Percentiles rank a stretch among this genome's conserved stretches.
Evolutionary conservation across 441 rosid species (phyloP).

Genomic region (Viola pubescens): DNA sequence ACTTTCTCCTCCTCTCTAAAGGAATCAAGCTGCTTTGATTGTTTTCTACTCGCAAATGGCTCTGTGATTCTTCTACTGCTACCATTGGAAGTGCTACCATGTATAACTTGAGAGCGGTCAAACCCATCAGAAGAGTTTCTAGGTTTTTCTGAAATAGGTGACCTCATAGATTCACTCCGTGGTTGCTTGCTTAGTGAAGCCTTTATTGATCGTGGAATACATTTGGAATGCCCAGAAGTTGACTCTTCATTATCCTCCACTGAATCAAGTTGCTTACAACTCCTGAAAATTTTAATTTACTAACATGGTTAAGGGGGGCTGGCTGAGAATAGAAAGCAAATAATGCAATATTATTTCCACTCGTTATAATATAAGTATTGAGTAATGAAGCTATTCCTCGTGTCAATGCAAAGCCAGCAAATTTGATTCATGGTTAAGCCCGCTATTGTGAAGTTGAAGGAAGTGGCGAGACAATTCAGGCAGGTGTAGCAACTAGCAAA

Average conservation of each 20-base stretch:
- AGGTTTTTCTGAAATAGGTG: conserved; percentile 51
- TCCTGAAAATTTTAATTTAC: conserved; percentile 38
- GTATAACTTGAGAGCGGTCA: conserved; percentile 23
- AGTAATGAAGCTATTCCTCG: no score
- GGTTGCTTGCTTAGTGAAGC: conserved; percentile 54
- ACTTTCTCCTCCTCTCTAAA: conserved; percentile 56
- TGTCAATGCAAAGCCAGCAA: neutral
- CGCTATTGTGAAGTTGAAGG: no score
- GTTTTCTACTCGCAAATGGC: conserved; percentile 29
- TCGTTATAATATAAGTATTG: neutral
- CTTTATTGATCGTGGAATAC: conserved; percentile 52
- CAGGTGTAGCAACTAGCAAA: no score
- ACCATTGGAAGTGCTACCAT: conserved; percentile 25
- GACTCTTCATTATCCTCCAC: conserved; percentile 41
- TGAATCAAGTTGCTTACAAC: conserved; percentile 38
- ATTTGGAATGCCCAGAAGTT: conserved; percentile 42
- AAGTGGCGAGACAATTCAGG: no score
- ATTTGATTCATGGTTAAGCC: neutral
- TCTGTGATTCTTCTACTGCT: conserved; percentile 53
- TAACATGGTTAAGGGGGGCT: conserved; percentile 2
- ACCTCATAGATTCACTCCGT: conserved; percentile 54
- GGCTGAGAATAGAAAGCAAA: conserved; percentile 1
- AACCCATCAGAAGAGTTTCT: conserved; percentile 46
- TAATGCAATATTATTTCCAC: neutral
- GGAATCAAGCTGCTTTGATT: conserved; percentile 44